These are phyloP conservation scores for Phytophthora citricola DNA, from an alignment of 352 stramenopile species.

Conservation along the genomic window DNA sequence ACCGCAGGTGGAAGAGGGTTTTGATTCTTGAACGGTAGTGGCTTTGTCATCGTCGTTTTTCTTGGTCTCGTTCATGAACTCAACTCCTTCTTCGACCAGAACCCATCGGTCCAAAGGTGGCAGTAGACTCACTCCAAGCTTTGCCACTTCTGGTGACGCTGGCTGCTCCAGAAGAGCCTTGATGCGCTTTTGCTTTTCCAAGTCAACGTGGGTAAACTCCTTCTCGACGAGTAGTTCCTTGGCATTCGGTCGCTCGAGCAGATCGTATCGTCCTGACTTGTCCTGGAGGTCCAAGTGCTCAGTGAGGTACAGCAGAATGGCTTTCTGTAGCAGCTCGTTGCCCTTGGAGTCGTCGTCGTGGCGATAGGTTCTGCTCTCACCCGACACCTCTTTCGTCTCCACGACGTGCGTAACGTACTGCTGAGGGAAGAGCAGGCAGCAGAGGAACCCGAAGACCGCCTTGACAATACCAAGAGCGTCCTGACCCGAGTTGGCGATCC, in stretches of 20 bases:
- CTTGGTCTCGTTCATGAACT: slow-evolving; percentile 51
- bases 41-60: slow-evolving; percentile 28
- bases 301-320: slow-evolving; percentile 50
- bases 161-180: slow-evolving; percentile 14
- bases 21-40: slow-evolving; percentile 29
- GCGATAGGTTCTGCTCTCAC: slow-evolving; percentile 33
- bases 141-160: slow-evolving; percentile 33
- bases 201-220: slow-evolving; percentile 16
- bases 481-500: slow-evolving; percentile 24
- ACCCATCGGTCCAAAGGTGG: slow-evolving; percentile 49
- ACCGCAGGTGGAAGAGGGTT: slow-evolving; percentile 31
- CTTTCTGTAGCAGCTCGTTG: slow-evolving; percentile 58
- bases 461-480: slow-evolving; percentile 18
- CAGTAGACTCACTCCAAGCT: slow-evolving; percentile 45
- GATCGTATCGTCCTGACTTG: slow-evolving; percentile 48
- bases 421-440: slow-evolving; percentile 5
- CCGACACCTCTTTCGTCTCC: slow-evolving; percentile 42
- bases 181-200: slow-evolving; percentile 30
- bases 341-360: slow-evolving; percentile 39
- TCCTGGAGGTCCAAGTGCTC: slow-evolving; percentile 41
- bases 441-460: slow-evolving; percentile 14
- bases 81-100: slow-evolving; percentile 39
- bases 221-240: slow-evolving; percentile 18
- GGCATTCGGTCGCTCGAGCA: slow-evolving; percentile 38
- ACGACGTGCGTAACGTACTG: slow-evolving; percentile 30